Conservation (phyloP, 441 rosid species). For the Corymbia calophylla region DNA sequence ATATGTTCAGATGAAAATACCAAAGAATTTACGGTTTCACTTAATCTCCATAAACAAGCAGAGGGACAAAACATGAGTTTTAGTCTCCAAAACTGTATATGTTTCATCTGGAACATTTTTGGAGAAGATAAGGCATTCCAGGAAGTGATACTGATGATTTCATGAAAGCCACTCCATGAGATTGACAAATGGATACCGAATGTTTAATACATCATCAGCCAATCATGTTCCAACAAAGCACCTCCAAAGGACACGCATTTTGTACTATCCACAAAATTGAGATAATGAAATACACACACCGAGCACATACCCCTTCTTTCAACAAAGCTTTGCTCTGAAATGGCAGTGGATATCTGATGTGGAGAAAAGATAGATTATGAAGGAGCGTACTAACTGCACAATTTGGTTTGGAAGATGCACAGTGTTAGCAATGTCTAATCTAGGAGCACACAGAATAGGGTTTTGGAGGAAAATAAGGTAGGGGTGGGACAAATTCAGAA, state of each 20-base stretch:
- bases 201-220: not conserved
- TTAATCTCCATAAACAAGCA: no score
- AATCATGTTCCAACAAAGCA: not conserved
- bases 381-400: not conserved
- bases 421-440: not conserved
- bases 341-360: not conserved
- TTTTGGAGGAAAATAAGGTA: not conserved
- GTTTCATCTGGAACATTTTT: no score
- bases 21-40: no score
- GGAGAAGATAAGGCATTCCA: not conserved
- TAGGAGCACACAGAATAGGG: not conserved
- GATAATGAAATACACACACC: not conserved
- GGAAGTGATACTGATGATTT: not conserved
- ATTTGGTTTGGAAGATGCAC: not conserved
- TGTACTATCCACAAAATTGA: not conserved
- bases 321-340: not conserved
- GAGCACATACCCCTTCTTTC: not conserved
- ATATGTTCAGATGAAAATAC: not conserved
- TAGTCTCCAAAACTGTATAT: no score
- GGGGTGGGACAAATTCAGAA: not conserved
- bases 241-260: not conserved
- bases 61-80: no score
- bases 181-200: not conserved
- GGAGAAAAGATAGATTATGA: not conserved
- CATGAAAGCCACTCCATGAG: not conserved